Evolutionary conservation across 164 flowering plant genomes (phyloP).

Genomic region (Amborella trichopoda): DNA sequence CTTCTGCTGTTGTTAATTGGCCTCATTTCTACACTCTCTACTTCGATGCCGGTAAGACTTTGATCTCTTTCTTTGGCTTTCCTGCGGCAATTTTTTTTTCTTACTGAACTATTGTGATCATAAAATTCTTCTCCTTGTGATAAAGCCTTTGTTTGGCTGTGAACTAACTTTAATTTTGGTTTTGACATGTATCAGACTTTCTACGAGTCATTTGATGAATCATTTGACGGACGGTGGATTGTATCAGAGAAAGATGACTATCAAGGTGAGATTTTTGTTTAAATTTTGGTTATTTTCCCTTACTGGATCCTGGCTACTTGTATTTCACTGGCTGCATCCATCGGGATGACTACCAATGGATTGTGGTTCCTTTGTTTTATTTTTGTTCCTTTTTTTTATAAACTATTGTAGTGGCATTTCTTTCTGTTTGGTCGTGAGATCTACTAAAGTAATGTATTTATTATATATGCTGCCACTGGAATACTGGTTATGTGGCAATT

Average conservation of each 20-base stretch:
- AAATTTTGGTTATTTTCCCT: background rate
- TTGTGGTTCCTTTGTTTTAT: background rate
- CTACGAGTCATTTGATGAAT: slow-evolving; percentile 72
- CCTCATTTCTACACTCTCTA: slow-evolving; percentile 16
- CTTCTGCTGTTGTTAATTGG: slow-evolving; percentile 14
- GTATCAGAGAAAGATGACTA: slow-evolving; percentile 70
- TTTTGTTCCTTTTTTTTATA: background rate
- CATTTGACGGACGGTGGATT: slow-evolving; percentile 68
- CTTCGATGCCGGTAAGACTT: slow-evolving; percentile 17
- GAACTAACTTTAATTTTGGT: background rate
- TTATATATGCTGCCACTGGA: too few species aligned
- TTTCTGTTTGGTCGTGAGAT: too few species aligned
- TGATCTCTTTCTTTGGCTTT: background rate
- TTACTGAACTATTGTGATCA: background rate
- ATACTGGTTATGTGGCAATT: too few species aligned
- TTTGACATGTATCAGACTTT: slow-evolving; percentile 28
- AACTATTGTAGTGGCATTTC: too few species aligned
- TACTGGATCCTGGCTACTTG: background rate
- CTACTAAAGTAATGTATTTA: too few species aligned
- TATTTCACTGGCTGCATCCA: background rate
- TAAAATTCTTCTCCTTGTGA: background rate
- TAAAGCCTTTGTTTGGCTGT: background rate
- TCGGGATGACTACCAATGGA: background rate
- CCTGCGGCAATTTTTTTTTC: background rate
- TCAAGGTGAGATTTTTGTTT: slow-evolving; percentile 24